Base-by-base conservation (phyloP, 129 eudicot species). In the Flaveria sonorensis region DNA sequence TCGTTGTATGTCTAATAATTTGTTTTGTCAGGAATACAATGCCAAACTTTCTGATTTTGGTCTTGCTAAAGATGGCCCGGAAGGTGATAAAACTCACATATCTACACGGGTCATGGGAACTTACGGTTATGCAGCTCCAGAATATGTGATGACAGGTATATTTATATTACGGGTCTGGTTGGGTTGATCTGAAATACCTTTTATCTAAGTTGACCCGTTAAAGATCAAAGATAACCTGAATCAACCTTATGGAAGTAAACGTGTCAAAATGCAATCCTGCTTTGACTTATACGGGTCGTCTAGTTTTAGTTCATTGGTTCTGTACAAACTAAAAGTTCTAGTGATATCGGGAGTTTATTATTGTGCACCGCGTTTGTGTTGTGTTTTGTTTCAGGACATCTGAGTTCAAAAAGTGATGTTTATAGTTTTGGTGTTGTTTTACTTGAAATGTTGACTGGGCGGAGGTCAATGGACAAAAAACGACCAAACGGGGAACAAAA, bases 61-160 rank as follows among this genome's bases (percentile, higher is more conserved):
- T 18, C 98, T 93, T 79, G 98, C 98, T 60, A 93, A 87, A 84
- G 98, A 90, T 82, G 97, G 95, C 73, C 98, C 98, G 7, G 98
- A 90, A 71, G 98, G 93, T 23, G 98, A 90, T 76, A 90, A 93
- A 68, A 90, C 98, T 77, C 98, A 93, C 68, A 96, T 93, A 48
- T 93, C 98, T 6, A 93, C 98, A 43, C 91, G 98, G 19, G 98
- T 93, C 48, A 93, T 93, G 98, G 98, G 98, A 68, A 93, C 98
- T 11, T 93, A 93, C 26, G 98, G 98, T 60, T 90, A 93, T 69
- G 98, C 98, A 30, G 98, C 97, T 66, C 98, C 98, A 0, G 98
- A 90, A 79, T 93, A 93, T 45, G 96, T 93, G 15, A 93, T 93
- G 98, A 93, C 98, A 73, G 98, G 98, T 71, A 61, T 1, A 61